These are phyloP conservation scores for Colletotrichum karsti DNA, from an alignment of 2,329 filamentous ascomycete species.

Conservation along the genomic window DNA sequence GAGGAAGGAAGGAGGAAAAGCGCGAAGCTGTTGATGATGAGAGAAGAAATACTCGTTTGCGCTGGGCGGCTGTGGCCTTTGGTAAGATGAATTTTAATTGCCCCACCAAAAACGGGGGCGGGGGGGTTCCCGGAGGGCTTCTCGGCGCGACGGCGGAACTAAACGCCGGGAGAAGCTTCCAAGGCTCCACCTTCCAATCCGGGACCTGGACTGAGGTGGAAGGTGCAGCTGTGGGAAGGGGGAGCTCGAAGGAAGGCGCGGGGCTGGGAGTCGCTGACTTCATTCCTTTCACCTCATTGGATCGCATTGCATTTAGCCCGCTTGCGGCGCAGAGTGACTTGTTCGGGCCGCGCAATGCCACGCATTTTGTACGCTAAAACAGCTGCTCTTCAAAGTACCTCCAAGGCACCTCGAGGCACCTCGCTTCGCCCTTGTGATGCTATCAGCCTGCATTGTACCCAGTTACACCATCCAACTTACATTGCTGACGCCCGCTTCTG, in stretches of 20 bases:
- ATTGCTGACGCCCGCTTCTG: conserved; percentile 22
- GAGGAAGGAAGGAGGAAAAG: conserved; percentile 34
- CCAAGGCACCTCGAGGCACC: neutral
- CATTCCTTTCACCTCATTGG: conserved; percentile 18
- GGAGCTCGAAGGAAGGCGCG: conserved; percentile 10
- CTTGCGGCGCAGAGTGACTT: conserved; percentile 25
- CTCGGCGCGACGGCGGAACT: conserved; percentile 12
- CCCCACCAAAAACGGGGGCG: conserved; percentile 21
- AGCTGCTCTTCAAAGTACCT: neutral
- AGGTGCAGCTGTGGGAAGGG: neutral
- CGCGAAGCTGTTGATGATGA: conserved; percentile 31
- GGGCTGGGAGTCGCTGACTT: conserved; percentile 26
- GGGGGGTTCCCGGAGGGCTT: conserved; percentile 3
- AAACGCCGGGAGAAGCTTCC: conserved; percentile 8
- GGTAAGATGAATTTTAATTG: conserved; percentile 31
- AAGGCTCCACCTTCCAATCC: neutral
- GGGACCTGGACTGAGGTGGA: too few relatives aligned
- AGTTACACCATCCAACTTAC: neutral
- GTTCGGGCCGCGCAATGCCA: neutral
- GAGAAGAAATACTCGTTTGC: conserved; percentile 31
- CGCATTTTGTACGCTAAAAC: neutral
- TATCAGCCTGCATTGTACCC: neutral
- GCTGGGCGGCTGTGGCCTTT: conserved; percentile 19
- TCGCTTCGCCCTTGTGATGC: neutral
- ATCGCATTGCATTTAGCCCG: conserved; percentile 10